Evolutionary conservation across 495 filamentous ascomycete species (phyloP).

Genomic region (Glonium stellatum): DNA sequence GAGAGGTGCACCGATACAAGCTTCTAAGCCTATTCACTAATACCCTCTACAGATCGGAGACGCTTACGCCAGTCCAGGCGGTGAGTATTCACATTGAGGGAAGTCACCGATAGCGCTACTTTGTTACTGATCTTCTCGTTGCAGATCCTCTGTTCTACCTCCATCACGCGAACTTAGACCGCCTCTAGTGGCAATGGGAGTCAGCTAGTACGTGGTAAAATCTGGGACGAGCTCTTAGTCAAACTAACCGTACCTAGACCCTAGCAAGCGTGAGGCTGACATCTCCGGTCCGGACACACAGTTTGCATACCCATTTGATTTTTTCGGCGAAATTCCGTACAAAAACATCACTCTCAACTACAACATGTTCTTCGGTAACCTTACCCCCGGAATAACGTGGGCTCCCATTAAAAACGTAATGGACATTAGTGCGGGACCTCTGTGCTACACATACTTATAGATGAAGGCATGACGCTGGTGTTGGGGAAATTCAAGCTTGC

Average conservation of each 20-base stretch:
- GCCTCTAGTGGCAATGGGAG: constrained; percentile 58
- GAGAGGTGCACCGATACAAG: constrained; percentile 19
- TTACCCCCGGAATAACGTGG: constrained; percentile 4
- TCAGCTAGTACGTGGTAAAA: not conserved
- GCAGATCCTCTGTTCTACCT: constrained; percentile 61
- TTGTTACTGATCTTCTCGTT: too few relatives aligned
- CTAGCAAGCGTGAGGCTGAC: constrained; percentile 12
- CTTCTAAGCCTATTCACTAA: constrained; percentile 19
- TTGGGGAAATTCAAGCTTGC: too few relatives aligned
- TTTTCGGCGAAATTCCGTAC: constrained; percentile 30
- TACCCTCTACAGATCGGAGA: constrained; percentile 19
- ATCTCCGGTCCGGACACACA: constrained; percentile 34
- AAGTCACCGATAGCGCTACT: too few relatives aligned
- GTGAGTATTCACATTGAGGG: not conserved
- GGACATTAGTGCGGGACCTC: constrained; percentile 31
- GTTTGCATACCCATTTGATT: constrained; percentile 35
- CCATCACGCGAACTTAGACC: constrained; percentile 62
- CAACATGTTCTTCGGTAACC: constrained; percentile 25
- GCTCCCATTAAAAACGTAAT: constrained; percentile 31
- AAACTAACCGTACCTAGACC: not conserved
- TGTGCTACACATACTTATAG: constrained; percentile 37
- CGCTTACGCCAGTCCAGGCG: not conserved
- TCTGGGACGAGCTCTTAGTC: not conserved
- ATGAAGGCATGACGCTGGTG: too few relatives aligned
- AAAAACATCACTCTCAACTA: constrained; percentile 38